Evolutionary conservation across 441 rosid genomes (phyloP), one percentile per base, ranked within the genome.

Genomic region (Biscutella auriculata): DNA sequence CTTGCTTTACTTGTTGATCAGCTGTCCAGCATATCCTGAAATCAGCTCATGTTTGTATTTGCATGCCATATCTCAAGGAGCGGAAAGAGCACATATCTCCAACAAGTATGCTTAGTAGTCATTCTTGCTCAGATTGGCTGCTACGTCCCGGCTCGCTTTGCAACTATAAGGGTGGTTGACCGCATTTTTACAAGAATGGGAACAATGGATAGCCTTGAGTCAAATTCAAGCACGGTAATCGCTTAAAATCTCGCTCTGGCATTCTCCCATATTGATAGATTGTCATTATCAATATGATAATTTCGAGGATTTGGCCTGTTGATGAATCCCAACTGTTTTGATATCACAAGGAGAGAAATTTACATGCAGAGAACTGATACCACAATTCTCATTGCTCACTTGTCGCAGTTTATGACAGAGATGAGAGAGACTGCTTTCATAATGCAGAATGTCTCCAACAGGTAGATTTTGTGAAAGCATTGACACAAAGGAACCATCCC

Each of bases 111-210:
- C 62, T 87, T 87, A 53, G 80, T 85, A 48, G 81, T 93, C 54
- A 93, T 93, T 75, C 87, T 93, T 68, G 96, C 97, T 71, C 99
- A 93, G 76, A 87, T 93, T 27, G 97, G 99, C 55, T 93, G 93
- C 77, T 93, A 89, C 60, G 83, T 93, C 71, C 96, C 96, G 58
- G 93, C 97, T 68, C 83, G 82, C 65, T 93, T 87, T 71, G 71
- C 95, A 67, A 80, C 91, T 49, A 77, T 85, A 67, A 85, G 95
- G 76, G 83, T 80, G 17, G 85, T 82, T 62, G 99, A 89, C 75
- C 95, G 91, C 51, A 83, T 93, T 68, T 93, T 93, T 71, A 89
- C 98, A 36, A 81, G 96, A 79, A 93, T 93, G 99, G 97, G 99
- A 26, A 77, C 95, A 30, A 65, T 77, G 75, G 96, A 93, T 70